Evolutionary conservation across 2,329 filamentous ascomycete species (phyloP), one percentile per base, ranked within the genome.

Genomic region (Lasiodiplodia citricola): DNA sequence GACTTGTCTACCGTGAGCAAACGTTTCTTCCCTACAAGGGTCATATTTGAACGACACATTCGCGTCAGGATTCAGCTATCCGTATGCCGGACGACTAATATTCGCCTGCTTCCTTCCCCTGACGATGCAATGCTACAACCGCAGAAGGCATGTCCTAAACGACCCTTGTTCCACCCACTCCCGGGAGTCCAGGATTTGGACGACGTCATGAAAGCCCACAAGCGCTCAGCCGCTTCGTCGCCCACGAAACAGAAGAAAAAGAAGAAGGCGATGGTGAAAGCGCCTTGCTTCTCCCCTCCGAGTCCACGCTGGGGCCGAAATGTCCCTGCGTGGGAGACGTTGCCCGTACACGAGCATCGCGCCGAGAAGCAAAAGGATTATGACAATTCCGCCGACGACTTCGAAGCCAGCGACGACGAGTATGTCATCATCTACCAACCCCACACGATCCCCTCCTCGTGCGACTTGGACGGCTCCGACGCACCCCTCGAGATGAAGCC

Each of bases 1-100:
- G 68, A 69, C 2, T 35, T 77, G 11, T 68, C 65, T 1, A 71
- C 71, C 13, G 71, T 65, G 10, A 65, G 71, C 7, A 70, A 67
- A 10, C 75, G 72, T 1, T 44, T 44, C 3, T 80, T 80, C 55
- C 74, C 76, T 4, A 68, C 55, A 2, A 52, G 70, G 14, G 75
- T 79, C 13, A 73, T 70, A 5, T 79, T 78, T 65, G 74, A 80
- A 64, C 73, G 74, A 16, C 72, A 64, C 25, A 73, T 73, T 31
- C 77, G 79, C 3, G 76, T 77, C 68, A 71, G 11, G 11, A 71
- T 80, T 54, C 73, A 73, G 25, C 69, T 77, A 6, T 38, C 54
- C 3, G 57, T 69, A 11, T 52, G 31, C 38, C 28, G 51, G n/a
- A 18, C 37, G 2, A 23, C 38, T 6, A 10, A 7, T 13, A 13